A percentile compares a stretch with the other conserved stretches of the same genome.
These are phyloP conservation scores for Rhodotorula sp. DNA, from an alignment of 1,284 basidiomycete species.

Conservation along the genomic window DNA sequence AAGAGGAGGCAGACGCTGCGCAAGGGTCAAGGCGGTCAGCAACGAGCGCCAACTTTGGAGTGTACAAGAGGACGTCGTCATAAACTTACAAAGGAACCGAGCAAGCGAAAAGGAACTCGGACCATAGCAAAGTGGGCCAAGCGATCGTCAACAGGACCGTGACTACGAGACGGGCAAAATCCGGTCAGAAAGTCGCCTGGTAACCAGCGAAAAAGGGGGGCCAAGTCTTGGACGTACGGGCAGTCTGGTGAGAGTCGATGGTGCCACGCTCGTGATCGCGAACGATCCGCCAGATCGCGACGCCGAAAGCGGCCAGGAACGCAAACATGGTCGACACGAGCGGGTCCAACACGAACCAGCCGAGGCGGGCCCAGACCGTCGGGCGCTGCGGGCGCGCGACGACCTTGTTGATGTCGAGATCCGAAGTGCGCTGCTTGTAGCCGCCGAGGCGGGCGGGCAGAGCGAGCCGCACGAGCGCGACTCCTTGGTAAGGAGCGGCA, in stretches of 20 bases:
- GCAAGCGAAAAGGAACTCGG: slow-evolving; percentile 41
- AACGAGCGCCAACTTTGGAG: too few species aligned
- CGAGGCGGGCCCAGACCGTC: slow-evolving; percentile 27
- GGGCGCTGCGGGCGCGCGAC: slow-evolving; percentile 25
- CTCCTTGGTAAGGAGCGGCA: slow-evolving; percentile 41
- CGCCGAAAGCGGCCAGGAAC: slow-evolving; percentile 35
- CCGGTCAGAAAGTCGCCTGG: too few species aligned
- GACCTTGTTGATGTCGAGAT: slow-evolving; percentile 37
- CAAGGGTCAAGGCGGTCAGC: slow-evolving; percentile 1
- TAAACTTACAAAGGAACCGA: slow-evolving; percentile 39
- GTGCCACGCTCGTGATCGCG: slow-evolving; percentile 35
- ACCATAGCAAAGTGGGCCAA: slow-evolving; percentile 43
- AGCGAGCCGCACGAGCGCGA: slow-evolving; percentile 41
- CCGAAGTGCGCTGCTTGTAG: slow-evolving; percentile 34
- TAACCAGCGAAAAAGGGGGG: not conserved
- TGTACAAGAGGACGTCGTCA: not conserved
- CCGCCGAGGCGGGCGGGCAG: slow-evolving; percentile 39
- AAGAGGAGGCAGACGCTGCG: slow-evolving; percentile 37
- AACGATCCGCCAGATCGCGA: slow-evolving; percentile 36
- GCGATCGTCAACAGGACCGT: slow-evolving; percentile 42
- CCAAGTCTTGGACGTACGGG: slow-evolving; percentile 21
- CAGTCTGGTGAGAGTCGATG: slow-evolving; percentile 40
- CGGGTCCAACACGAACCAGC: slow-evolving; percentile 36
- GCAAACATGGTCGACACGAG: slow-evolving; percentile 34
- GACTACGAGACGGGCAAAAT: slow-evolving; percentile 15